Conservation (phyloP, 345 rosid species). For the Zanthoxylum bungeanum region DNA sequence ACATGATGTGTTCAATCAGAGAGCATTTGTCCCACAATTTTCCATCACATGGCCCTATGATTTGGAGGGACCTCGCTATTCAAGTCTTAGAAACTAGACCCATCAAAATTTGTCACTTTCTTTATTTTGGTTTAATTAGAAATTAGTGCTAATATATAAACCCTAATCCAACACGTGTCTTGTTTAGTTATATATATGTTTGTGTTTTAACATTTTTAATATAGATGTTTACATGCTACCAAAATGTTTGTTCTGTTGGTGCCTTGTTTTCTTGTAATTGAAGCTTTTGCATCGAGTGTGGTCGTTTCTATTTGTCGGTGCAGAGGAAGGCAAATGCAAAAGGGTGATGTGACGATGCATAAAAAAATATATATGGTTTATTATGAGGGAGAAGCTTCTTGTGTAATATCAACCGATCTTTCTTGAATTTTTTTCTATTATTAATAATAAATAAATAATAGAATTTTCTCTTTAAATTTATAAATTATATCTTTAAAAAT, state of each 20-base stretch:
- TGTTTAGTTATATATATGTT: neutral
- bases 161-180: conserved; percentile 14
- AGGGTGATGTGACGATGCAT: neutral
- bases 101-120: neutral
- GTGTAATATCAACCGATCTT: no score
- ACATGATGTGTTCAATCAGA: neutral
- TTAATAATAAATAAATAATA: no score
- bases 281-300: neutral
- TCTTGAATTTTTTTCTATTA: no score
- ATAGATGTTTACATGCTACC: conserved; percentile 26
- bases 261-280: conserved; percentile 1
- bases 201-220: neutral
- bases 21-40: conserved; percentile 21
- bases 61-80: neutral
- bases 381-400: no score
- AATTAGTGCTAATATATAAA: neutral
- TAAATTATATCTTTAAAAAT: no score
- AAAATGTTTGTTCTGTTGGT: conserved; percentile 5
- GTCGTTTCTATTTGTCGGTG: neutral
- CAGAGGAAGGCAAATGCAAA: neutral
- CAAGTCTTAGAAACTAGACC: neutral
- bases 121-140: neutral
- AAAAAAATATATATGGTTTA: no score
- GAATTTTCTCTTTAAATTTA: no score
- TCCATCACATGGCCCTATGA: conserved; percentile 12